Evolutionary conservation across 495 filamentous ascomycete species (phyloP).

Genomic region (Neurospora tetrasperma): DNA sequence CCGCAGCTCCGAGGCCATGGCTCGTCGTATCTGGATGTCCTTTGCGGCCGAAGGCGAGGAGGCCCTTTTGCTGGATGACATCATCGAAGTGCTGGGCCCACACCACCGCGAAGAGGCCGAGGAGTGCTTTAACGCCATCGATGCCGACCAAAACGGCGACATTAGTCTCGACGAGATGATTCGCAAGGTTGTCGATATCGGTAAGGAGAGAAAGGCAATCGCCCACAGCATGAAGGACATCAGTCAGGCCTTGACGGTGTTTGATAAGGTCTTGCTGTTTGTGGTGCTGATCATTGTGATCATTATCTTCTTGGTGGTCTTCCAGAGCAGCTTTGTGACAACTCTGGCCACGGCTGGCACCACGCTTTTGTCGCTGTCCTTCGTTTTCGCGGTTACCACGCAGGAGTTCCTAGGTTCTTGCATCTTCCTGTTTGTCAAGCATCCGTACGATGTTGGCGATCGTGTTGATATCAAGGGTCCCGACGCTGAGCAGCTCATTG

Average conservation of each 20-base stretch:
- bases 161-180: slow-evolving; percentile 94
- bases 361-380: slow-evolving; percentile 85
- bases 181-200: slow-evolving; percentile 70
- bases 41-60: slow-evolving; percentile 88
- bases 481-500: slow-evolving; percentile 55
- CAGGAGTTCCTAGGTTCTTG: slow-evolving; percentile 93
- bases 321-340: slow-evolving; percentile 72
- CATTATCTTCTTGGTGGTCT: slow-evolving; percentile 83
- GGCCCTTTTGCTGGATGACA: slow-evolving; percentile 66
- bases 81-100: slow-evolving; percentile 75
- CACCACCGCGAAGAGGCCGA: slow-evolving; percentile 63
- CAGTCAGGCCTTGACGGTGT: slow-evolving; percentile 81
- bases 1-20: slow-evolving; percentile 74
- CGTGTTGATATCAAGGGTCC: slow-evolving; percentile 71
- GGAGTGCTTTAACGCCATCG: slow-evolving; percentile 69
- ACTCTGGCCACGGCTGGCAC: slow-evolving; percentile 92
- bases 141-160: slow-evolving; percentile 85
- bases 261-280: slow-evolving; percentile 72
- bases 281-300: slow-evolving; percentile 71
- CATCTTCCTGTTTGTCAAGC: slow-evolving; percentile 98
- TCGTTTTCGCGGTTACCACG: slow-evolving; percentile 81
- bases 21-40: slow-evolving; percentile 92
- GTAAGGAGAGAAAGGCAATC: slow-evolving; percentile 74
- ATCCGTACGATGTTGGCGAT: slow-evolving; percentile 83
- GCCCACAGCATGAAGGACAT: slow-evolving; percentile 92